Evolutionary conservation across 805 yeast genomes (phyloP), one percentile per base, ranked within the genome.

Genomic region (Aciculoconidium aculeatum): DNA sequence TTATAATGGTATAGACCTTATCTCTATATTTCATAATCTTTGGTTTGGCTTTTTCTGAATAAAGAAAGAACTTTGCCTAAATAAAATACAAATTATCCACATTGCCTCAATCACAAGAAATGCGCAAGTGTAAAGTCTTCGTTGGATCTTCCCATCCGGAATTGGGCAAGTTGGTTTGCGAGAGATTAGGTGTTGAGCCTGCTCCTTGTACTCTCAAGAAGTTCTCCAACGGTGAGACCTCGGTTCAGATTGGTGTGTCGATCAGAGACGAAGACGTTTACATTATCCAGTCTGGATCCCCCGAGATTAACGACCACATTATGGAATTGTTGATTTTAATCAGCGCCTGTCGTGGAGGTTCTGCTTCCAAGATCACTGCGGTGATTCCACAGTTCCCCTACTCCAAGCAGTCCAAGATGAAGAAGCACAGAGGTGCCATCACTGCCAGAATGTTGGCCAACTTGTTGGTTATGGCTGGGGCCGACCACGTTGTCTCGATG

Each of bases 401-500:
- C 64, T 85, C 96, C 16, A 82, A 90, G 58, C 99, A 92, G 61
- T 78, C 90, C 43, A 92, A 94, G 64, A 92, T 92, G 99, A 92
- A 92, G 65, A 92, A 87, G 58, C 97, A 92, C 54, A 72, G 99
- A 60, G 98, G 98, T 31, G 97, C 98, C 22, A 92, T 92, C 49
- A 90, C 98, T 4, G 98, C 98, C 10, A 75, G 97, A 53, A 84
- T 92, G 97, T 71, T 92, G 52, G 97, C 99, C 37, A 92, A 92
- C 47, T 64, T 92, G 50, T 66, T 92, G 40, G 77, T 87, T 34
- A 94, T 92, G 94, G 97, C 98, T 3, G 99, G 99, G 44, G 98
- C 97, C 15, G 97, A 92, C 59, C 99, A 92, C 58, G 94, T 92
- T 34, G 90, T 92, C 21, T 85, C 96, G 3, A 88, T 92, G 96